A percentile compares a stretch with the other conserved stretches of the same genome.
Evolutionary conservation across 164 flowering plant genomes (phyloP).

Genomic region (Umbellularia californica): DNA sequence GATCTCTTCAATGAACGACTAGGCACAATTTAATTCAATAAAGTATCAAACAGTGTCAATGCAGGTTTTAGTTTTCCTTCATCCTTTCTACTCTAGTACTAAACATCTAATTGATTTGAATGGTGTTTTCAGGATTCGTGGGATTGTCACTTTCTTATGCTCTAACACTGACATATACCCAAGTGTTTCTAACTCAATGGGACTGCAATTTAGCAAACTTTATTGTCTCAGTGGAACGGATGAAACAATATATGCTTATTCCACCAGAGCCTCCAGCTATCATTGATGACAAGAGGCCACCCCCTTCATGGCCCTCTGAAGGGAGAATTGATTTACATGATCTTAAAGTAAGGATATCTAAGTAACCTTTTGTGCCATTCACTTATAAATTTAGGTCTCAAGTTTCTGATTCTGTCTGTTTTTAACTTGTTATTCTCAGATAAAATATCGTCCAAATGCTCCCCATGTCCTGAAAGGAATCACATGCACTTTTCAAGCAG

Average conservation of each 20-base stretch:
- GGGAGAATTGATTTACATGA: constrained; percentile 67
- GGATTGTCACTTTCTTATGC: constrained; percentile 92
- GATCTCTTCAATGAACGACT: not conserved
- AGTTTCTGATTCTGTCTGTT: not conserved
- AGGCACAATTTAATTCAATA: not conserved
- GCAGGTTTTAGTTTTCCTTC: not conserved
- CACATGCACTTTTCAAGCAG: constrained; percentile 67
- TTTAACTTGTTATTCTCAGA: constrained; percentile 29
- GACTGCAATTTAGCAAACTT: constrained; percentile 64
- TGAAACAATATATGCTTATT: constrained; percentile 75
- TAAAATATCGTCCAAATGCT: constrained; percentile 71
- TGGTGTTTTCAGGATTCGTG: constrained; percentile 52
- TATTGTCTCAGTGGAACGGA: constrained; percentile 78
- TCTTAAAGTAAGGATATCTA: constrained; percentile 41
- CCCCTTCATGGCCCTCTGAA: constrained; percentile 68
- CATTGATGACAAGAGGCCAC: constrained; percentile 59
- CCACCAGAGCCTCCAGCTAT: constrained; percentile 74
- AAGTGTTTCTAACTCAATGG: constrained; percentile 59
- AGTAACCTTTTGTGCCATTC: not conserved
- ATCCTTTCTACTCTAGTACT: not conserved
- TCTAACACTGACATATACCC: constrained; percentile 46
- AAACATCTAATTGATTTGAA: not conserved
- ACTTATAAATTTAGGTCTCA: not conserved
- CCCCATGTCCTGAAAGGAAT: constrained; percentile 83
- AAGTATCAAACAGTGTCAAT: not conserved